Conservation (phyloP, 106 monocot species). For the Agapanthus africanus region DNA sequence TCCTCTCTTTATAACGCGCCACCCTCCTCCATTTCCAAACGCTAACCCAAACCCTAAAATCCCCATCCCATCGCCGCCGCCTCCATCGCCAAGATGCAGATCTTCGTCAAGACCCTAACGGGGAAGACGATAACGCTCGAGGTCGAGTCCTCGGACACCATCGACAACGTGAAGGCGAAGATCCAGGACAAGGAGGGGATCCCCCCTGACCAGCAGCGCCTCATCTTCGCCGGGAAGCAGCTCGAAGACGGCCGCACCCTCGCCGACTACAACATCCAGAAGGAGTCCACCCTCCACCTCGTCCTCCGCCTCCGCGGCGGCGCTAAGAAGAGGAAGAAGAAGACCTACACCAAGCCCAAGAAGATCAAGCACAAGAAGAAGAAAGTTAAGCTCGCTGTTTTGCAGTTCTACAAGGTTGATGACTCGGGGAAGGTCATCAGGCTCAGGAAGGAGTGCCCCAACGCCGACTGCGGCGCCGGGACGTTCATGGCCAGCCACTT, state of each 20-base stretch:
- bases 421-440: slow-evolving; percentile 6
- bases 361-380: slow-evolving; percentile 45
- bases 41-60: too few species aligned
- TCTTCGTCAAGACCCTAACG: slow-evolving; percentile 37
- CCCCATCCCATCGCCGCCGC: too few species aligned
- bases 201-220: slow-evolving; percentile 4
- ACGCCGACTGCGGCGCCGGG: slow-evolving; percentile 15
- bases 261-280: too few species aligned
- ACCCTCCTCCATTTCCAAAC: too few species aligned
- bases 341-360: slow-evolving; percentile 47
- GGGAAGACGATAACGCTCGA: slow-evolving; percentile 42
- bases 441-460: slow-evolving; percentile 17
- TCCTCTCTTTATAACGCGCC: too few species aligned
- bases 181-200: too few species aligned
- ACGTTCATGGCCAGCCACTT: slow-evolving; percentile 15
- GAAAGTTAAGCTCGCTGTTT: slow-evolving; percentile 43
- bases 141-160: slow-evolving; percentile 23
- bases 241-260: slow-evolving; percentile 2
- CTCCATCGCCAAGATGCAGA: slow-evolving; percentile 42
- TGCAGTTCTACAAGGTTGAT: slow-evolving; percentile 21
- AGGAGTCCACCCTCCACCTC: slow-evolving; percentile 34
- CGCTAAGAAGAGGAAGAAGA: slow-evolving; percentile 46
- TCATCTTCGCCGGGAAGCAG: slow-evolving; percentile 10
- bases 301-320: slow-evolving; percentile 32
- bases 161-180: too few species aligned